phyloP scores from a whole-genome alignment of 2,329 filamentous ascomycete genomes.

The Talaromyces verruculosus region DNA sequence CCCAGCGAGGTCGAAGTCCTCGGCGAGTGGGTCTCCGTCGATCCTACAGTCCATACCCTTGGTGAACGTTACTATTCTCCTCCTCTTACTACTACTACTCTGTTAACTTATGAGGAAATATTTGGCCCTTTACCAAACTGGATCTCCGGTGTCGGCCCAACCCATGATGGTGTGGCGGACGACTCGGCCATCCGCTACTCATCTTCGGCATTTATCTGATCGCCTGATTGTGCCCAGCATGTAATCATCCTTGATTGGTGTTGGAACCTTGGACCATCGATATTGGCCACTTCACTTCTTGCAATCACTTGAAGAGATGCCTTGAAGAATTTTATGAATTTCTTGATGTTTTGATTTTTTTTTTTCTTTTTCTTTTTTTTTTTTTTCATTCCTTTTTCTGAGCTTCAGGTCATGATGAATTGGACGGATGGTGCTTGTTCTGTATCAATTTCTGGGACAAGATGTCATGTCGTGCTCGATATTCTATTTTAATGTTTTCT shows the following conservation, averaged over 20 bases:
- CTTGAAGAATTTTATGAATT: not conserved
- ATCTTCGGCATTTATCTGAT: constrained; percentile 14
- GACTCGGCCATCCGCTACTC: not conserved
- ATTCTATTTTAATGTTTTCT: not conserved
- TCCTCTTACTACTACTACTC: not conserved
- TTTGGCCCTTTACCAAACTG: not conserved
- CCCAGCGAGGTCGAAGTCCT: constrained; percentile 27
- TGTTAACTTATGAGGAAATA: not conserved
- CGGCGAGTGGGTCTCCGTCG: constrained; percentile 24
- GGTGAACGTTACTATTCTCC: constrained; percentile 18
- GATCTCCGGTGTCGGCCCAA: not conserved
- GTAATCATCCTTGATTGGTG: not conserved
- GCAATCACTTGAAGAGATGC: not conserved
- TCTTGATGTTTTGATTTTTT: not conserved
- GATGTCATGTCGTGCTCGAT: not conserved
- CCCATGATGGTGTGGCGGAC: not conserved
- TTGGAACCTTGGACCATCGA: constrained; percentile 2
- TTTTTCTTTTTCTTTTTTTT: not conserved
- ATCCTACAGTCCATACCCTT: constrained; percentile 20
- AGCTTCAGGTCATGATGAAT: not conserved
- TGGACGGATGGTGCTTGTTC: not conserved
- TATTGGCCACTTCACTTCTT: constrained; percentile 8
- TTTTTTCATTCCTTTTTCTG: not conserved
- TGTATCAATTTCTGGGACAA: not conserved
- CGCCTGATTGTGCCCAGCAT: not conserved